These are phyloP conservation scores for Hordeum marinum DNA, from an alignment of 176 grass and related monocot genomes.

Conservation along the genomic window DNA sequence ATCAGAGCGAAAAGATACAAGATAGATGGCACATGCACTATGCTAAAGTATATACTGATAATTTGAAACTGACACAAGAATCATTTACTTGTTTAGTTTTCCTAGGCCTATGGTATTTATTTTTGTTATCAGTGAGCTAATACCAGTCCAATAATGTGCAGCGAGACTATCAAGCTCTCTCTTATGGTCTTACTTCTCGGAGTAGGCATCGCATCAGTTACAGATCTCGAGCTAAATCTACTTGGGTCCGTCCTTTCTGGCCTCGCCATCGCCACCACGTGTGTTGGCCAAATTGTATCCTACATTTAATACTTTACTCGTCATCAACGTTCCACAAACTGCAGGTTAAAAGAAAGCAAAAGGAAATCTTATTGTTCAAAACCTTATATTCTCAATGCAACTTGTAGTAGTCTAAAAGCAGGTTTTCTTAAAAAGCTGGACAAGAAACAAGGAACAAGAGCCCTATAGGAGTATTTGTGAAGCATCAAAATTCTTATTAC, in stretches of 20 bases:
- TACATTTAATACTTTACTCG: slow-evolving; percentile 10
- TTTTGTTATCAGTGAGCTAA: slow-evolving; percentile 23
- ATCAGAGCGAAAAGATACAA: slow-evolving; percentile 28
- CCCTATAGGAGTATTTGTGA: not conserved
- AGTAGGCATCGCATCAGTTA: slow-evolving; percentile 94
- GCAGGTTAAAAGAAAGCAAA: not conserved
- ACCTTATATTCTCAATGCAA: not conserved
- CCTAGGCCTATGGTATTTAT: not conserved
- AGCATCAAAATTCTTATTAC: not conserved
- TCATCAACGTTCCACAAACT: slow-evolving; percentile 18
- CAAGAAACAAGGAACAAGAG: slow-evolving; percentile 4
- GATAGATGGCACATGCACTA: slow-evolving; percentile 1
- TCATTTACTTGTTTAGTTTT: not conserved
- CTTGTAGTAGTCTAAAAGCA: slow-evolving; percentile 9
- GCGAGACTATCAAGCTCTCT: slow-evolving; percentile 85
- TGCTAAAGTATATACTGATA: slow-evolving; percentile 14
- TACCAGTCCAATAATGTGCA: slow-evolving; percentile 49
- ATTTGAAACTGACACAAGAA: not conserved
- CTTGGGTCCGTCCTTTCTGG: slow-evolving; percentile 87
- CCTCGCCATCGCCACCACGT: slow-evolving; percentile 92
- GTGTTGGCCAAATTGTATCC: slow-evolving; percentile 99
- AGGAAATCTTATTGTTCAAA: not conserved
- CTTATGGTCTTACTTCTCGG: slow-evolving; percentile 88
- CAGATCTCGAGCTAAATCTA: slow-evolving; percentile 94
- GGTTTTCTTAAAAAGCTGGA: not conserved